Conservation (phyloP, 73 alveolate species). For the Stentor coeruleus region DNA sequence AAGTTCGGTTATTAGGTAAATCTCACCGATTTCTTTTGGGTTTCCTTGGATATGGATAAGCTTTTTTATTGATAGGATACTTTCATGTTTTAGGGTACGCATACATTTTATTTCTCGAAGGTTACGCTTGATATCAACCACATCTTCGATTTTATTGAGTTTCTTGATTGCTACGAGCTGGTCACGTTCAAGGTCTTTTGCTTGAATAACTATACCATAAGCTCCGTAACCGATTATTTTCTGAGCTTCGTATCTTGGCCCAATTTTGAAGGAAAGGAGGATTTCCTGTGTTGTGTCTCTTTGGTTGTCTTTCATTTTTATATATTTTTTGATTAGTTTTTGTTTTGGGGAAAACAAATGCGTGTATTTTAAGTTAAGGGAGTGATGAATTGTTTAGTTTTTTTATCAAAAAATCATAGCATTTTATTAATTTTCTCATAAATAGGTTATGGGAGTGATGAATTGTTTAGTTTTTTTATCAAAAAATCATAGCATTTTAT, state of each 20-base stretch:
- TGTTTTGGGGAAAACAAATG: no score
- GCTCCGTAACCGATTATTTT: conserved; percentile 27
- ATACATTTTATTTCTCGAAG: conserved; percentile 27
- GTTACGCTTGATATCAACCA: conserved; percentile 19
- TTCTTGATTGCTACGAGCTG: conserved; percentile 14
- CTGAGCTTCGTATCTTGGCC: conserved; percentile 21
- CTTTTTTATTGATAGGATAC: background rate
- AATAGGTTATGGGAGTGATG: no score
- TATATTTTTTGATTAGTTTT: no score
- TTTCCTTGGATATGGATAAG: conserved; percentile 13
- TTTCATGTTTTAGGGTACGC: conserved; percentile 9
- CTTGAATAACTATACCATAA: conserved; percentile 24
- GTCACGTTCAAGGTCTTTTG: conserved; percentile 2
- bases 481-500: no score
- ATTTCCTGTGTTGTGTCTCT: conserved; percentile 23
- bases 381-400: no score
- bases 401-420: no score
- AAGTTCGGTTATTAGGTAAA: conserved; percentile 72
- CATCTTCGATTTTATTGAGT: conserved; percentile 20
- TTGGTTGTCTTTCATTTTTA: conserved; percentile 4
- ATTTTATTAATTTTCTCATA: no score
- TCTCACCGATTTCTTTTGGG: conserved; percentile 31
- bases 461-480: no score
- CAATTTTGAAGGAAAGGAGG: background rate
- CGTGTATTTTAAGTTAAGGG: no score